Evolutionary conservation across 129 eudicot species (phyloP).

Genomic region (Centaurea solstitialis): DNA sequence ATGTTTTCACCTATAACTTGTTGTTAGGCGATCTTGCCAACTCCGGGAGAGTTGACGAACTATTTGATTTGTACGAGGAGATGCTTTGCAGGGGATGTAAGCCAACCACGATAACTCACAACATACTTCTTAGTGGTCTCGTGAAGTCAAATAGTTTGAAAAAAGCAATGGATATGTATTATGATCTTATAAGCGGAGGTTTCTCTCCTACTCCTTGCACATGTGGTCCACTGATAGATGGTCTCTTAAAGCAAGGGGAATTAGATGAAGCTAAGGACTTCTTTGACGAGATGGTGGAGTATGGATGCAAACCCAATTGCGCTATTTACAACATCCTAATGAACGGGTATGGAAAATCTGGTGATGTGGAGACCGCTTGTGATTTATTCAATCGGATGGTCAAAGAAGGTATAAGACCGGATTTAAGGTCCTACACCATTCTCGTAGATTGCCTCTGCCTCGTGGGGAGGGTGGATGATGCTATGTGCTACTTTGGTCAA

Average conservation of each 20-base stretch:
- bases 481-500: conserved; percentile 68
- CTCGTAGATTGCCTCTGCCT: conserved; percentile 83
- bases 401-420: conserved; percentile 84
- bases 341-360: conserved; percentile 88
- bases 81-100: conserved; percentile 70
- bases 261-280: conserved; percentile 68
- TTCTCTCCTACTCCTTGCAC: conserved; percentile 92
- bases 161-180: conserved; percentile 73
- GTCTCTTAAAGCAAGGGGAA: conserved; percentile 65
- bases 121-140: conserved; percentile 80
- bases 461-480: conserved; percentile 65
- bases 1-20: conserved; percentile 77
- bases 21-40: conserved; percentile 78
- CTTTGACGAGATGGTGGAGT: conserved; percentile 74
- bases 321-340: conserved; percentile 90
- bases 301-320: conserved; percentile 84
- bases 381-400: conserved; percentile 73
- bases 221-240: conserved; percentile 92
- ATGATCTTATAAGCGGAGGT: conserved; percentile 77
- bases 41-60: conserved; percentile 52
- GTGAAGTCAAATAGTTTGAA: conserved; percentile 67
- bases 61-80: conserved; percentile 69
- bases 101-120: conserved; percentile 74
- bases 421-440: conserved; percentile 85
- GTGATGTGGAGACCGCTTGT: conserved; percentile 68